Conservation (phyloP, 1,284 basidiomycete species). For the Malassezia yamatoensis region DNA sequence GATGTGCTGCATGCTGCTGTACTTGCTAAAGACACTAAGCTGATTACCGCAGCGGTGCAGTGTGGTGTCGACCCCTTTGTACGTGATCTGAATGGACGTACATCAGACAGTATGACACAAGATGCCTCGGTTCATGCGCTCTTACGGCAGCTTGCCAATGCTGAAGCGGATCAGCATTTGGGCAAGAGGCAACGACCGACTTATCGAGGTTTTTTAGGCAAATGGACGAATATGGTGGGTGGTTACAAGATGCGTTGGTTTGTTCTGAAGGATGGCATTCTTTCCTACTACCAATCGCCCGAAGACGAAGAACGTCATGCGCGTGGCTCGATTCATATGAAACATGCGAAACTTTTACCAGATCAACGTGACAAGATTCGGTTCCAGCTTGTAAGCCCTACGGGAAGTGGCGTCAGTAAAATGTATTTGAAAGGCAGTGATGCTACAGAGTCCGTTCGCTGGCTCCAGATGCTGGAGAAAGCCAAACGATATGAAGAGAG, state of each 20-base stretch:
- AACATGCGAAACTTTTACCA: slow-evolving; percentile 56
- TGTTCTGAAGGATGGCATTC: slow-evolving; percentile 71
- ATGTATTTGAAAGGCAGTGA: slow-evolving; percentile 83
- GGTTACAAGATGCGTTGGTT: slow-evolving; percentile 92
- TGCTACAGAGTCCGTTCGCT: slow-evolving; percentile 37
- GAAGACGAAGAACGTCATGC: slow-evolving; percentile 80
- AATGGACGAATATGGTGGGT: slow-evolving; percentile 79
- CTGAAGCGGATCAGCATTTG: slow-evolving; percentile 49
- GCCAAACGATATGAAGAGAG: slow-evolving; percentile 31
- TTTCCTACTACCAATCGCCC: slow-evolving; percentile 70
- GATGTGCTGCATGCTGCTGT: slow-evolving; percentile 82
- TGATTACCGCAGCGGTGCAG: slow-evolving; percentile 72
- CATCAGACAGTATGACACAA: slow-evolving; percentile 60
- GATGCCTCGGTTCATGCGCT: slow-evolving; percentile 73
- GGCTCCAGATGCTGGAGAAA: slow-evolving; percentile 44
- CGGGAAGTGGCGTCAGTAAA: slow-evolving; percentile 56
- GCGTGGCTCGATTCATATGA: slow-evolving; percentile 80
- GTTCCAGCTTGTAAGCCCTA: slow-evolving; percentile 66
- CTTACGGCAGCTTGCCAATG: slow-evolving; percentile 58
- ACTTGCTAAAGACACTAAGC: slow-evolving; percentile 64
- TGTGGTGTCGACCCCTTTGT: slow-evolving; percentile 84
- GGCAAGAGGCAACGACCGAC: slow-evolving; percentile 29
- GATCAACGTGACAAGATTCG: slow-evolving; percentile 57
- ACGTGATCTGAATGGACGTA: slow-evolving; percentile 66
- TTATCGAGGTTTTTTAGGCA: slow-evolving; percentile 53